Evolutionary conservation across 805 yeast species (phyloP), one percentile per base, ranked within the genome.

Genomic region (Starmera quercuum): DNA sequence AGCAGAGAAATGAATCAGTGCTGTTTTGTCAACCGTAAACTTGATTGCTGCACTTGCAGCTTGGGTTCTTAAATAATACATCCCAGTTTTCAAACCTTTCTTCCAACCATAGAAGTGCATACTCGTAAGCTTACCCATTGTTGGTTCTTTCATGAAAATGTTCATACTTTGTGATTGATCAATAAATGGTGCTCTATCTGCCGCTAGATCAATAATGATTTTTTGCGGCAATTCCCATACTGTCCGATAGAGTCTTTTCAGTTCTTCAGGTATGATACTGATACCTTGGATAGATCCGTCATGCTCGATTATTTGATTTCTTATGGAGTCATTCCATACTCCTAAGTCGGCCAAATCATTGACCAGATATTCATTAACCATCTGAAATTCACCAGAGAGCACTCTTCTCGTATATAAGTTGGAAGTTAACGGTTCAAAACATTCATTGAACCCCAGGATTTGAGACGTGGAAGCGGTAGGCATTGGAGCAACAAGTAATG

Each of bases 81-180:
- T 90, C 53, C 98, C 98, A 5, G 98, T 92, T 73, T 92, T 92
- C 57, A 92, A 73, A 40, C 98, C 98, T 68, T 83, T 86, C 68
- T 84, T 83, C 98, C 98, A 92, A 31, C 96, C 97, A 56, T 92
- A 90, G 70, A 92, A 92, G 61, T 92, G 98, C 97, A 92, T 92
- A 44, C 92, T 78, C 6, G 97, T 92, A 55, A 92, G 72, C 61
- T 92, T 92, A 51, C 95, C 95, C 90, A 86, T 83, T 3, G 97
- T 87, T 39, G 97, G 97, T 40, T 78, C 79, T 56, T 73, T 76
- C 59, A 92, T 69, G 64, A 85, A 88, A 44, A 92, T 77, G 59
- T 90, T 92, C 70, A 92, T 66, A 30, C 92, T 80, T 66, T 90
- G 97, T 20, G 95, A 85, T 64, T 92, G 98, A 59, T 83, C 92